A percentile compares a stretch with the other conserved stretches of the same genome.
phyloP scores from a whole-genome alignment of 768 basidiomycete species.

The Exidia glandulosa region DNA sequence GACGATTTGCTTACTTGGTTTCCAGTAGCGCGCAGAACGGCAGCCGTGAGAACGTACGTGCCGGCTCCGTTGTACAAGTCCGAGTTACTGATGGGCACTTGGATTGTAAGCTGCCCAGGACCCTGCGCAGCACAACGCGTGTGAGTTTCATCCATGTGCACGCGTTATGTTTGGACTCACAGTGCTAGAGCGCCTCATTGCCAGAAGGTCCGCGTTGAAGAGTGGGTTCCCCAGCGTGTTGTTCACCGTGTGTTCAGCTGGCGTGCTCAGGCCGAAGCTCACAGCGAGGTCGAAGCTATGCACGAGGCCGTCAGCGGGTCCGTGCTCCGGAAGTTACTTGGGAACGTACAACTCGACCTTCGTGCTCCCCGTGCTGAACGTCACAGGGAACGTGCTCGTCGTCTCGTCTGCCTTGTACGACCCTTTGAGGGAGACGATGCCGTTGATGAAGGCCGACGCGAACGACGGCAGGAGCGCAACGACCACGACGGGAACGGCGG shows the following conservation, averaged over 20 bases:
- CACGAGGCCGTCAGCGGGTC: neutral
- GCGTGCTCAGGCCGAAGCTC: neutral
- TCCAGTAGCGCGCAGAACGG: neutral
- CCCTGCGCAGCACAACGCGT: neutral
- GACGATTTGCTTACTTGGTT: neutral
- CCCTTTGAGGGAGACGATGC: neutral
- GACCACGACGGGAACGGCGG: too few relatives aligned
- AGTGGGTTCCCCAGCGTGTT: neutral
- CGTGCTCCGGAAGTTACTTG: neutral
- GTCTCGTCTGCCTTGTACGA: neutral
- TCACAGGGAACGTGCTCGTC: neutral
- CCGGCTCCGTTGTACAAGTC: neutral
- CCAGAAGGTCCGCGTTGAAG: neutral
- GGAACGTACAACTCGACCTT: neutral
- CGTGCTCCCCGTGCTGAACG: neutral
- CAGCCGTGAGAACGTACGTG: neutral
- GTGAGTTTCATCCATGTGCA: neutral
- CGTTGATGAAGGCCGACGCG: neutral
- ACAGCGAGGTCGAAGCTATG: neutral
- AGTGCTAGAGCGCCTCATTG: neutral
- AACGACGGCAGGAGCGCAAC: neutral
- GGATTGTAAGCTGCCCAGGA: neutral
- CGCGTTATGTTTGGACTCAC: neutral
- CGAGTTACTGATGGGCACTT: neutral
- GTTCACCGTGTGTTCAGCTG: neutral